phyloP scores from a whole-genome alignment of 768 basidiomycete species.

The Trametes cinnabarina region DNA sequence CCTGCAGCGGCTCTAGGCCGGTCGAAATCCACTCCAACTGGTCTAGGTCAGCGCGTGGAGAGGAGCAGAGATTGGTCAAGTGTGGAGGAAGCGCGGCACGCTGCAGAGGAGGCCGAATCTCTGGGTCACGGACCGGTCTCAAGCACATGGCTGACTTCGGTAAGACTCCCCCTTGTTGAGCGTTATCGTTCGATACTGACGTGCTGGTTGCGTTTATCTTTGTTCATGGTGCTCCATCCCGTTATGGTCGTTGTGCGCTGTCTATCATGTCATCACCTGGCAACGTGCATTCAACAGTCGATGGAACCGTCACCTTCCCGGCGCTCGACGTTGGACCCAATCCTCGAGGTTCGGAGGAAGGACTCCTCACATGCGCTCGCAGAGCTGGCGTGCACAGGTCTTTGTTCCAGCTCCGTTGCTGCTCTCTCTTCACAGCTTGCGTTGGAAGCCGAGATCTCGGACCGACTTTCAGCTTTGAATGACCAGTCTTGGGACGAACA shows the following conservation, averaged over 20 bases:
- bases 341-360: conserved; percentile 11
- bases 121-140: conserved; percentile 8
- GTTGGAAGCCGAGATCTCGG: background rate
- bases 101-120: conserved; percentile 11
- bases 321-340: conserved; percentile 13
- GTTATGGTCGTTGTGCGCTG: background rate
- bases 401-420: conserved; percentile 21
- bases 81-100: conserved; percentile 12
- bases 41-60: conserved; percentile 12
- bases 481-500: conserved; percentile 3
- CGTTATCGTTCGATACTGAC: conserved; percentile 13
- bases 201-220: conserved; percentile 1
- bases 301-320: conserved; percentile 6
- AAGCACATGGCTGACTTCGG: conserved; percentile 13
- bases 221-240: background rate
- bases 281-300: conserved; percentile 2
- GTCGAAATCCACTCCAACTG: conserved; percentile 18
- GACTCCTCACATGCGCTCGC: conserved; percentile 21
- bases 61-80: conserved; percentile 17
- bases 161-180: conserved; percentile 11
- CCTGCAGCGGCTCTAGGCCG: conserved; percentile 8
- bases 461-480: background rate
- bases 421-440: conserved; percentile 17
- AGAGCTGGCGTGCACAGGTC: conserved; percentile 21
- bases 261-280: conserved; percentile 12